These are phyloP conservation scores for Aureobasidium sp. DNA, from an alignment of 2,329 filamentous ascomycete genomes.

Conservation along the genomic window DNA sequence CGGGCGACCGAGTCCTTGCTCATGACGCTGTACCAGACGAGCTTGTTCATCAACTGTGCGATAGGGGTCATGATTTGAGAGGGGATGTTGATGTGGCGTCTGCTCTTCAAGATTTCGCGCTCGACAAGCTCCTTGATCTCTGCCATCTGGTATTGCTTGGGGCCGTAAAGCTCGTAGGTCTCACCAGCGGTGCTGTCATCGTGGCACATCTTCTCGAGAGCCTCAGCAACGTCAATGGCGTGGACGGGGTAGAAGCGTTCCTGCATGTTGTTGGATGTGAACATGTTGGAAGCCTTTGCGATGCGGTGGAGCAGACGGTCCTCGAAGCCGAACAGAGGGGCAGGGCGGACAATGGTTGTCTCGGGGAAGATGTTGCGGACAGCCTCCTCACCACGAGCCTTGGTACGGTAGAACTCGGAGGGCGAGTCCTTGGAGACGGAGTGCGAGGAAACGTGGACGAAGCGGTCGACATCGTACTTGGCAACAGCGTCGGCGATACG, in stretches of 20 bases:
- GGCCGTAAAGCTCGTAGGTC: constrained; percentile 91
- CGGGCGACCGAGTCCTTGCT: constrained; percentile 81
- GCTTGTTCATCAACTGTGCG: constrained; percentile 66
- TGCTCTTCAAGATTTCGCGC: constrained; percentile 82
- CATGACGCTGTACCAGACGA: constrained; percentile 80
- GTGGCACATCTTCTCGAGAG: constrained; percentile 80
- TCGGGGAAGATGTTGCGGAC: constrained; percentile 88
- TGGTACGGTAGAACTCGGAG: constrained; percentile 86
- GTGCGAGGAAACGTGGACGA: constrained; percentile 93
- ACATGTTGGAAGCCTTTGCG: constrained; percentile 68
- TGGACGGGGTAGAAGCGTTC: constrained; percentile 89
- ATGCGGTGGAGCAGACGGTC: constrained; percentile 84
- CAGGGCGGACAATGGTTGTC: constrained; percentile 90
- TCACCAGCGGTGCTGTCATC: constrained; percentile 85
- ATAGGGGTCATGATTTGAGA: constrained; percentile 69
- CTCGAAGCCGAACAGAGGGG: constrained; percentile 90
- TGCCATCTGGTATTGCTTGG: constrained; percentile 80
- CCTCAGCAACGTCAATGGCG: constrained; percentile 80
- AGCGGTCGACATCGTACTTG: constrained; percentile 96
- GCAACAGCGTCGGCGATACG: constrained; percentile 89
- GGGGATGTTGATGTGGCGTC: constrained; percentile 85
- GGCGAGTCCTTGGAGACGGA: constrained; percentile 73
- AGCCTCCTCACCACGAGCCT: constrained; percentile 75
- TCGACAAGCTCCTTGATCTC: constrained; percentile 85
- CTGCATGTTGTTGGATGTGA: constrained; percentile 89